phyloP scores from a whole-genome alignment of 371 early-diverging fungal species.

The Dichotomocladium elegans region DNA sequence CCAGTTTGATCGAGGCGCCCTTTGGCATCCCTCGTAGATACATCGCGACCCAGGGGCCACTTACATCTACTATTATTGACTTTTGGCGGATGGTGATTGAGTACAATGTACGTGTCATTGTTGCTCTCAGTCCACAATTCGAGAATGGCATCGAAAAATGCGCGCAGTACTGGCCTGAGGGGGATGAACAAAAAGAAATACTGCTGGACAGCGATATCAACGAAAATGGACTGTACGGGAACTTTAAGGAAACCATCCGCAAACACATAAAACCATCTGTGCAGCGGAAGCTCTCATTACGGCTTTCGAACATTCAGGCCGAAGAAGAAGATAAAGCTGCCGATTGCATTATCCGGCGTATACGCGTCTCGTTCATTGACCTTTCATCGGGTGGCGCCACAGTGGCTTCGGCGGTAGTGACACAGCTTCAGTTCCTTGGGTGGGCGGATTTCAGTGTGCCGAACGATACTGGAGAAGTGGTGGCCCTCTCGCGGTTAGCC shows the following conservation, averaged over 20 bases:
- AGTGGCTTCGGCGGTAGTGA: conserved; percentile 27
- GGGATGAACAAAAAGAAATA: conserved; percentile 7
- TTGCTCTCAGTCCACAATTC: conserved; percentile 80
- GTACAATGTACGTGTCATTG: conserved; percentile 66
- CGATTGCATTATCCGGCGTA: conserved; percentile 9
- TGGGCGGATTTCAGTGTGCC: conserved; percentile 93
- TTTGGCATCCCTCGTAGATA: conserved; percentile 44
- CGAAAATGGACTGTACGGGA: not conserved
- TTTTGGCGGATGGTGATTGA: conserved; percentile 93
- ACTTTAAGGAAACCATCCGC: not conserved
- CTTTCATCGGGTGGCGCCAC: not conserved
- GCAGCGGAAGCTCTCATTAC: not conserved
- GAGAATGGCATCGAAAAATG: conserved; percentile 73
- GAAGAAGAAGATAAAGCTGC: conserved; percentile 11
- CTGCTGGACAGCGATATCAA: too few species aligned
- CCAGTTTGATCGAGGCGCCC: conserved; percentile 55
- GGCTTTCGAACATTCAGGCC: conserved; percentile 4
- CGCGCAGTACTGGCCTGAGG: conserved; percentile 72
- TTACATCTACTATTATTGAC: conserved; percentile 68
- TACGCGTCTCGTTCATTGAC: conserved; percentile 4
- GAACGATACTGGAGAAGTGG: conserved; percentile 33
- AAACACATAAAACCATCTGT: too few species aligned
- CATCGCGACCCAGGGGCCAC: conserved; percentile 92
- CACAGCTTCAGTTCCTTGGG: conserved; percentile 75
- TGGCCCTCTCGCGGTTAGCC: conserved; percentile 37